A percentile compares a stretch with the other conserved stretches of the same genome.
Evolutionary conservation across 495 filamentous ascomycete species (phyloP).

Genomic region (Aspergillus ellipticus): DNA sequence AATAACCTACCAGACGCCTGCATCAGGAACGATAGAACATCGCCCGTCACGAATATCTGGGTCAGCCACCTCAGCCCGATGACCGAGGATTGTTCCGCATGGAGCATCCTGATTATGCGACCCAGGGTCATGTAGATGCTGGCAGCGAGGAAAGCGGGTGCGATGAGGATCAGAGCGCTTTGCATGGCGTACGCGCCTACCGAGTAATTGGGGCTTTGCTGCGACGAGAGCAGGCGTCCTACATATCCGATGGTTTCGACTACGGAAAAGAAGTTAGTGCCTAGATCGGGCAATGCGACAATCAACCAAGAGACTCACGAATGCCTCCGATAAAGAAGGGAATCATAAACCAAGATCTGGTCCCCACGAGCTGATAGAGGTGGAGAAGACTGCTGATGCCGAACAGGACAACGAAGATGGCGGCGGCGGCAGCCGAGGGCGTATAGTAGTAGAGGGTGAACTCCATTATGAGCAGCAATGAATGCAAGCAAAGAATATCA

Average conservation of each 20-base stretch:
- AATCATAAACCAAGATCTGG: constrained; percentile 52
- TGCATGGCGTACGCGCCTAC: constrained; percentile 47
- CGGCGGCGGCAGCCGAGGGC: constrained; percentile 46
- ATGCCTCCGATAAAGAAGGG: constrained; percentile 52
- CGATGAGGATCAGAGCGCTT: constrained; percentile 48
- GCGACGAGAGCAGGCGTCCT: constrained; percentile 30
- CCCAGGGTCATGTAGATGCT: constrained; percentile 57
- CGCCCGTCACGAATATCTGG: constrained; percentile 36
- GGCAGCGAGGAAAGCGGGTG: constrained; percentile 50
- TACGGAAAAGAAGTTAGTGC: neutral
- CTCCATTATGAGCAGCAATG: neutral
- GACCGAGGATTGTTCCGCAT: constrained; percentile 37
- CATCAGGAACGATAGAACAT: constrained; percentile 43
- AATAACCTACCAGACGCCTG: constrained; percentile 26
- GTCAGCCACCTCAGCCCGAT: constrained; percentile 44
- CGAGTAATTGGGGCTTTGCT: constrained; percentile 25
- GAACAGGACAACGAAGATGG: constrained; percentile 52
- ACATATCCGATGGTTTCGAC: constrained; percentile 44
- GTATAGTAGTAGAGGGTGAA: constrained; percentile 39
- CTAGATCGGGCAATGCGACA: neutral
- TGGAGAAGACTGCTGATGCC: constrained; percentile 38
- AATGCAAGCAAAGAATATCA: neutral
- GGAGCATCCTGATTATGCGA: constrained; percentile 42
- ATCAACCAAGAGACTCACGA: constrained; percentile 34
- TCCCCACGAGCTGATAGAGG: constrained; percentile 39